These are phyloP conservation scores for Wickerhamomyces chaumierensis DNA, from an alignment of 805 yeast species.

Conservation along the genomic window DNA sequence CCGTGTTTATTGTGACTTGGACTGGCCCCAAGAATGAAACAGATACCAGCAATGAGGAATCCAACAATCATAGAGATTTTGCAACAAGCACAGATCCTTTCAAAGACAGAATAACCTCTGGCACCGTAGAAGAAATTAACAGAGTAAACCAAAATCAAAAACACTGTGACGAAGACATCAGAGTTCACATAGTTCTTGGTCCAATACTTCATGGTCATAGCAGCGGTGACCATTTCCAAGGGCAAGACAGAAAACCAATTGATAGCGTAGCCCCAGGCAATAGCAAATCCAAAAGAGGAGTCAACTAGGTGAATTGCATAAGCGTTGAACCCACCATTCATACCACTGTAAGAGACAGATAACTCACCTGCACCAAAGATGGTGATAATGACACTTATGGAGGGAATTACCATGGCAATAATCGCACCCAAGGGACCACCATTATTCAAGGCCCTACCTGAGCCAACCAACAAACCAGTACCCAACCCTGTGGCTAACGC, in stretches of 20 bases:
- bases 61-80: slow-evolving; percentile 55
- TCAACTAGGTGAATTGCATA: slow-evolving; percentile 46
- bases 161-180: slow-evolving; percentile 45
- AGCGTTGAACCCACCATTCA: slow-evolving; percentile 55
- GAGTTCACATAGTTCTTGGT: slow-evolving; percentile 37
- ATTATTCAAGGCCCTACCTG: slow-evolving; percentile 33
- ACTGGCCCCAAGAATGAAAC: slow-evolving; percentile 31
- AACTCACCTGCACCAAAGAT: slow-evolving; percentile 58
- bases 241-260: slow-evolving; percentile 57
- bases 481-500: slow-evolving; percentile 77
- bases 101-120: slow-evolving; percentile 52
- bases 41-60: slow-evolving; percentile 41
- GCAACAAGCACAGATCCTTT: slow-evolving; percentile 51
- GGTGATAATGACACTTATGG: slow-evolving; percentile 16
- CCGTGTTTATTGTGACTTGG: slow-evolving; percentile 37
- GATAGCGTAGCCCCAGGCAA: slow-evolving; percentile 51
- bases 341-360: slow-evolving; percentile 47
- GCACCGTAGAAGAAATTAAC: slow-evolving; percentile 36
- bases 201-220: slow-evolving; percentile 55
- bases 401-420: slow-evolving; percentile 4
- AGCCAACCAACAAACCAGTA: slow-evolving; percentile 55
- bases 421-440: slow-evolving; percentile 40
- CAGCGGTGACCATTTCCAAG: slow-evolving; percentile 53
- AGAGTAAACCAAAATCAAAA: slow-evolving; percentile 31
- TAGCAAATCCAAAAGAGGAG: slow-evolving; percentile 46